Evolutionary conservation across 2,329 filamentous ascomycete genomes (phyloP).

Genomic region (Fusarium camptoceras): DNA sequence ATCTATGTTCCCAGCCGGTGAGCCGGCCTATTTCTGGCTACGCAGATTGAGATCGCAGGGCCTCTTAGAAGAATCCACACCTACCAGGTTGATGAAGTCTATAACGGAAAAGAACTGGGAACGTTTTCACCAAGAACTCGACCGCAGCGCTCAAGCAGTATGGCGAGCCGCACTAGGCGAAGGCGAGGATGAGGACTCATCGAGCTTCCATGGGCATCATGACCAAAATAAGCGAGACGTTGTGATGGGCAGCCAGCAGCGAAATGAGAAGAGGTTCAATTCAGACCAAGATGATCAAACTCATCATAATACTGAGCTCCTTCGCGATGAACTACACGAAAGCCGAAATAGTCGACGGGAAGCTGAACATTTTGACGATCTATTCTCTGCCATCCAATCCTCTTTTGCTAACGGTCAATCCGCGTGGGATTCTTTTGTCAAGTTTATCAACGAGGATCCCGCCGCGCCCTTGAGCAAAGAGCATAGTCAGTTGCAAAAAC

Average conservation of each 20-base stretch:
- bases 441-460: constrained; percentile 47
- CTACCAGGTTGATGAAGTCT: constrained; percentile 29
- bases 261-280: constrained; percentile 13
- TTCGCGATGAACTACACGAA: constrained; percentile 21
- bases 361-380: constrained; percentile 55
- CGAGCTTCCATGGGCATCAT: constrained; percentile 22
- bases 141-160: constrained; percentile 44
- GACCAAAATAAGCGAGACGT: constrained; percentile 1
- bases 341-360: constrained; percentile 13
- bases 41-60: constrained; percentile 53
- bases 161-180: constrained; percentile 44
- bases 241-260: not conserved
- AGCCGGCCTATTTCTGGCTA: constrained; percentile 59
- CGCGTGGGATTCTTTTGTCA: constrained; percentile 57
- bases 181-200: constrained; percentile 15
- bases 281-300: constrained; percentile 11
- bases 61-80: constrained; percentile 51
- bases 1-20: constrained; percentile 55
- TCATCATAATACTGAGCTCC: constrained; percentile 2
- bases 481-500: constrained; percentile 12
- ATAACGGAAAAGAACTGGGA: constrained; percentile 45
- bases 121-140: constrained; percentile 49
- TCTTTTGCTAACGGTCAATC: constrained; percentile 53
- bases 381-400: constrained; percentile 55
- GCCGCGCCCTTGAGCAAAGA: constrained; percentile 15